phyloP scores from a whole-genome alignment of 1,139 yeast species.

The Sugiyamaella xylanicola region DNA sequence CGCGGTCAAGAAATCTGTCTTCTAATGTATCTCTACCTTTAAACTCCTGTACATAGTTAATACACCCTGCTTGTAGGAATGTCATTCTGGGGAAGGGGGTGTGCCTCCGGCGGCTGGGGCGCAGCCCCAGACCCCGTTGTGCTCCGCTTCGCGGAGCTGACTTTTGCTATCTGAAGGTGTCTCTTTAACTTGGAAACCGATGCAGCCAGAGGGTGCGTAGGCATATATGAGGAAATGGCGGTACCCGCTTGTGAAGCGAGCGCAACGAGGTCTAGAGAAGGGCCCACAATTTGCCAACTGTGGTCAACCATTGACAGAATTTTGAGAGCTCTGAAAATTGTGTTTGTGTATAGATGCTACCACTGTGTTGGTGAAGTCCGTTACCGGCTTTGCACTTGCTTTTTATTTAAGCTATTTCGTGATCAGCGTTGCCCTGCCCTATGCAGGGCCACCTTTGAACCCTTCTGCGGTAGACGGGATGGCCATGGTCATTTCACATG shows the following conservation, averaged over 20 bases:
- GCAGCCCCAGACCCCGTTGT: not conserved
- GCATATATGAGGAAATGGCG: too few relatives aligned
- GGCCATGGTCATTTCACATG: too few relatives aligned
- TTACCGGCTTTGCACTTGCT: not conserved
- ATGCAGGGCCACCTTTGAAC: not conserved
- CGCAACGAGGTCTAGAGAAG: too few relatives aligned
- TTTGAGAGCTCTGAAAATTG: too few relatives aligned
- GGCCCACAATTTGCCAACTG: too few relatives aligned
- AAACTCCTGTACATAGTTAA: slow-evolving; percentile 15
- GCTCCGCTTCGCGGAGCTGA: not conserved
- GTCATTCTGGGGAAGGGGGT: not conserved
- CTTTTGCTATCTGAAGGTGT: too few relatives aligned
- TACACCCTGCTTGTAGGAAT: slow-evolving; percentile 6
- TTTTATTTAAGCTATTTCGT: not conserved
- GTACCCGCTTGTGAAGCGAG: not conserved
- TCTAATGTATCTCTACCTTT: slow-evolving; percentile 23
- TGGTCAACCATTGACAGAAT: too few relatives aligned
- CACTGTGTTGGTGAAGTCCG: too few relatives aligned
- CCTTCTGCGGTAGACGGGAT: too few relatives aligned
- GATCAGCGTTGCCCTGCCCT: not conserved
- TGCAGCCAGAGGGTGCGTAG: too few relatives aligned
- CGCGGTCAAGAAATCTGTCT: slow-evolving; percentile 60
- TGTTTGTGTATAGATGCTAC: too few relatives aligned
- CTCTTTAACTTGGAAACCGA: too few relatives aligned
- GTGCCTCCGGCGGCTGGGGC: slow-evolving; percentile 3